Percentiles rank a stretch among this genome's conserved stretches.
phyloP scores from a whole-genome alignment of 345 rosid species.

The Litchi chinensis region DNA sequence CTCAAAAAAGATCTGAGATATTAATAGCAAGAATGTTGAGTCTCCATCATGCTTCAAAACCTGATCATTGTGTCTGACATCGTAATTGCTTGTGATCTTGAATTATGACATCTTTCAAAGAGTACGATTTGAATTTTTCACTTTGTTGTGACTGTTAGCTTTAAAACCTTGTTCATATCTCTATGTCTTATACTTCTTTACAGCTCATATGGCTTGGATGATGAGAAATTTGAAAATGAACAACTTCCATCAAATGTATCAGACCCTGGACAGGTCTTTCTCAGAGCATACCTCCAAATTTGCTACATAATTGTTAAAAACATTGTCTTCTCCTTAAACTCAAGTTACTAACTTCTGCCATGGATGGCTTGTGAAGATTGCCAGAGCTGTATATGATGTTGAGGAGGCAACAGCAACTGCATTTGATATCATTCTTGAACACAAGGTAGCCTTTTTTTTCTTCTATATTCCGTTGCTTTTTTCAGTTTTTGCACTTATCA shows the following conservation, averaged over 20 bases:
- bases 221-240: constrained; percentile 77
- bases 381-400: constrained; percentile 80
- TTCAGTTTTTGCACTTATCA: constrained; percentile 17
- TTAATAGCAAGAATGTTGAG: neutral
- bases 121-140: constrained; percentile 7
- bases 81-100: constrained; percentile 1
- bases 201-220: constrained; percentile 87
- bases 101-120: neutral
- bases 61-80: neutral
- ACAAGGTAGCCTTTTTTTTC: constrained; percentile 55
- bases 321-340: neutral
- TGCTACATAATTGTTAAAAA: constrained; percentile 1
- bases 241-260: constrained; percentile 66
- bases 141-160: neutral
- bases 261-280: constrained; percentile 76
- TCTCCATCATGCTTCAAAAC: neutral
- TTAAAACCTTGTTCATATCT: constrained; percentile 13
- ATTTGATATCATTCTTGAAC: constrained; percentile 73
- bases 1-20: constrained; percentile 7
- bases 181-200: constrained; percentile 19
- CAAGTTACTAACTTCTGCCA: constrained; percentile 25
- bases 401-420: constrained; percentile 90
- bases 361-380: constrained; percentile 53
- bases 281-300: constrained; percentile 22
- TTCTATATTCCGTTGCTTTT: neutral